Percentiles rank a stretch among this genome's conserved stretches.
These are phyloP conservation scores for Aphelidium insulamus DNA, from an alignment of 371 early-diverging fungal genomes.

Conservation along the genomic window DNA sequence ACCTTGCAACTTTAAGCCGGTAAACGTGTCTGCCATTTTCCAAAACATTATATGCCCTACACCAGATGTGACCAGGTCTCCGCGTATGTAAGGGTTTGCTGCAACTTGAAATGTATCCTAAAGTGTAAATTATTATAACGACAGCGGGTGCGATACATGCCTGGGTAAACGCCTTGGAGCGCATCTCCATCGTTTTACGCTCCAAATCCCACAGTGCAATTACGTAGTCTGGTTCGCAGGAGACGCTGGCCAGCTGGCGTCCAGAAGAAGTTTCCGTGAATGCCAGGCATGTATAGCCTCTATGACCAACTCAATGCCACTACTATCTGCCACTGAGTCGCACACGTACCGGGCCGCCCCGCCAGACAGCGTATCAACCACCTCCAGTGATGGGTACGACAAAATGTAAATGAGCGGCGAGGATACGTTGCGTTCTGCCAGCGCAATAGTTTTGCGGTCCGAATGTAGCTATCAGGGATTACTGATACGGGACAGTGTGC, in stretches of 20 bases:
- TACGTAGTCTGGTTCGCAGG: constrained; percentile 24
- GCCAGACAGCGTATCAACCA: constrained; percentile 11
- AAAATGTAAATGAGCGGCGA: constrained; percentile 21
- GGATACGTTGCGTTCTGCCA: constrained; percentile 13
- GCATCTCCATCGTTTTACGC: constrained; percentile 13
- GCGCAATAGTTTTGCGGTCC: constrained; percentile 13
- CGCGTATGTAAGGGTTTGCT: constrained; percentile 18
- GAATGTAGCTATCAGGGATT: constrained; percentile 14
- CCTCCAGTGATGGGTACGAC: constrained; percentile 15
- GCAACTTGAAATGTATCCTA: constrained; percentile 22
- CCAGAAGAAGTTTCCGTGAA: constrained; percentile 12
- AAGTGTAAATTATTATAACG: neutral
- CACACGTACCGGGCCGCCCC: too few relatives aligned
- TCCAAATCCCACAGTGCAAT: constrained; percentile 30
- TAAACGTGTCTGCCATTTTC: constrained; percentile 25
- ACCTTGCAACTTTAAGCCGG: constrained; percentile 27
- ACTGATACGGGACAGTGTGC: neutral
- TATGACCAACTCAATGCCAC: too few relatives aligned
- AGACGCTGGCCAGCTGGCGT: constrained; percentile 20
- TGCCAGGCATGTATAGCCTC: neutral
- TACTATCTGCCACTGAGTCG: too few relatives aligned
- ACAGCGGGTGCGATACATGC: constrained; percentile 3
- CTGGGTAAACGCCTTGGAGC: constrained; percentile 30
- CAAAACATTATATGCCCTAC: constrained; percentile 36
- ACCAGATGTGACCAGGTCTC: constrained; percentile 22